phyloP scores from a whole-genome alignment of 176 grass and related monocot species.

The Oryza meridionalis region DNA sequence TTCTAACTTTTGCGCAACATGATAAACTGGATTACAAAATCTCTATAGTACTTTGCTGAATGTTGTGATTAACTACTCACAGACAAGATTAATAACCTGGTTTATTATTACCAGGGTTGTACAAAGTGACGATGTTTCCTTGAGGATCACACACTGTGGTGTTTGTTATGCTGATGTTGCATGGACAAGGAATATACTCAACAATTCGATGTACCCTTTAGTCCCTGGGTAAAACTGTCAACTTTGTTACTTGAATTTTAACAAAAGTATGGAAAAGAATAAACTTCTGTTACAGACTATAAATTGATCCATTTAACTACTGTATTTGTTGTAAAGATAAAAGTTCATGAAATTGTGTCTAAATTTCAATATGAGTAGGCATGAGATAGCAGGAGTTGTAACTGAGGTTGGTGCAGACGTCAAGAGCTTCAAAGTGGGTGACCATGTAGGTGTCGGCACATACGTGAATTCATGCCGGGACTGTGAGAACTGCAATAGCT shows the following conservation, averaged over 20 bases:
- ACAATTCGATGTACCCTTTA: conserved; percentile 63
- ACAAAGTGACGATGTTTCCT: conserved; percentile 54
- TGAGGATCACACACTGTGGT: conserved; percentile 77
- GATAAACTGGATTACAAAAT: neutral
- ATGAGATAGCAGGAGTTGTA: conserved; percentile 82
- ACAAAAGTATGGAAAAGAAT: neutral
- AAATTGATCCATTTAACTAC: neutral
- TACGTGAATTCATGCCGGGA: conserved; percentile 67
- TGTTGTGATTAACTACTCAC: neutral
- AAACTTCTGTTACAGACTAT: neutral
- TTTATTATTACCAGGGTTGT: conserved; percentile 41
- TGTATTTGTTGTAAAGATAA: neutral
- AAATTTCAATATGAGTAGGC: conserved; percentile 45
- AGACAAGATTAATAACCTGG: neutral
- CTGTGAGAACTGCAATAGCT: conserved; percentile 63
- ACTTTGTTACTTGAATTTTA: neutral
- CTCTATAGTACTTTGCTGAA: neutral
- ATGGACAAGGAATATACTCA: conserved; percentile 55
- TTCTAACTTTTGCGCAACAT: neutral
- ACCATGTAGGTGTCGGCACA: conserved; percentile 69
- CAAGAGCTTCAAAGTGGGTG: conserved; percentile 60
- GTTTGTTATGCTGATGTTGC: conserved; percentile 73
- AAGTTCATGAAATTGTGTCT: neutral
- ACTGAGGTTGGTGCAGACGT: conserved; percentile 67
- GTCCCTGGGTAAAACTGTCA: conserved; percentile 65